These are phyloP conservation scores for Fusarium torreyae DNA, from an alignment of 2,329 filamentous ascomycete species.

Conservation along the genomic window DNA sequence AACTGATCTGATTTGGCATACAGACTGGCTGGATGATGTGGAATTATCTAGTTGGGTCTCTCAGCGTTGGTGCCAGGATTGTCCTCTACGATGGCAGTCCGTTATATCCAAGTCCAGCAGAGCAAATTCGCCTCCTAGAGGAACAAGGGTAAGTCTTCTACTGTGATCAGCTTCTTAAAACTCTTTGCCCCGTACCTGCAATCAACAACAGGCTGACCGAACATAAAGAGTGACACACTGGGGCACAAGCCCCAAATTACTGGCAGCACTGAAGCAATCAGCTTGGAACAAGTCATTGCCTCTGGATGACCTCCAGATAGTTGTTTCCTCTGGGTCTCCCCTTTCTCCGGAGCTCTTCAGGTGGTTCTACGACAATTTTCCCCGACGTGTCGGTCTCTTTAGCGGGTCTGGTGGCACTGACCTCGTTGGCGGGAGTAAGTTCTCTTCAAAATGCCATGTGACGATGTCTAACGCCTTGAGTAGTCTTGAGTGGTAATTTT, in stretches of 20 bases:
- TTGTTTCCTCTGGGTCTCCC: not conserved
- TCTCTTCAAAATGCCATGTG: no score
- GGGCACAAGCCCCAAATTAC: not conserved
- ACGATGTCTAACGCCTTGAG: no score
- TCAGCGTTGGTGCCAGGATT: not conserved
- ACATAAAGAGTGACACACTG: not conserved
- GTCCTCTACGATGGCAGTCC: not conserved
- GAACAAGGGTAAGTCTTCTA: not conserved
- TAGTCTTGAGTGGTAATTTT: no score
- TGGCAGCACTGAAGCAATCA: not conserved
- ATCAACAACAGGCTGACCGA: not conserved
- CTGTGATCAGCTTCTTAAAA: no score
- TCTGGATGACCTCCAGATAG: not conserved
- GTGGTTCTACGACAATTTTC: not conserved
- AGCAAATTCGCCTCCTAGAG: not conserved
- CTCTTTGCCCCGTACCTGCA: no score
- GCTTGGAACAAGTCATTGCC: not conserved
- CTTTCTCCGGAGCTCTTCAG: not conserved
- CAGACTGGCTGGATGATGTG: conserved; percentile 3
- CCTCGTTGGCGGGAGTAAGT: not conserved
- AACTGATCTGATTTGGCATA: no score
- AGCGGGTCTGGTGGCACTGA: not conserved
- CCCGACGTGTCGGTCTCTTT: not conserved
- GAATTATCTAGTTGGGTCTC: not conserved
- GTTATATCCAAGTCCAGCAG: not conserved